These are phyloP conservation scores for Camellia oleifera DNA, from an alignment of 179 eudicot species.

Conservation along the genomic window DNA sequence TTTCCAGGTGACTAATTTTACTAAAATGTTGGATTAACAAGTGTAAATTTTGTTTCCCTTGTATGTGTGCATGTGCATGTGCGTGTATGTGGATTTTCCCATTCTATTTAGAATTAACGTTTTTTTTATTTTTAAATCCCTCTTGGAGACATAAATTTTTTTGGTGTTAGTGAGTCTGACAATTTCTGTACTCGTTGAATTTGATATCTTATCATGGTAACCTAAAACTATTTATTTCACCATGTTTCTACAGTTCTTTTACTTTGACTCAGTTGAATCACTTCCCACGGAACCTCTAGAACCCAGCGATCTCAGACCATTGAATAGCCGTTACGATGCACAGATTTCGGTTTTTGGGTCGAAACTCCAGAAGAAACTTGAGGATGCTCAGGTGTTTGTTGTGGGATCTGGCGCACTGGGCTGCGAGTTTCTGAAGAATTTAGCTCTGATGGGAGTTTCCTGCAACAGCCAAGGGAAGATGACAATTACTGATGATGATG, in stretches of 20 bases:
- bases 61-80: neutral
- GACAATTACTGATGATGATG: constrained; percentile 91
- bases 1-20: constrained; percentile 50
- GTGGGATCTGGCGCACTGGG: constrained; percentile 97
- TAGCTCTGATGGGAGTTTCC: constrained; percentile 89
- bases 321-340: constrained; percentile 86
- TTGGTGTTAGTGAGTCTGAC: neutral
- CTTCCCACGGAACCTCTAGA: constrained; percentile 74
- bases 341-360: constrained; percentile 90
- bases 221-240: neutral
- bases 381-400: constrained; percentile 62
- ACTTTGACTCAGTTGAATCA: constrained; percentile 92
- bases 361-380: constrained; percentile 79
- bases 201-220: neutral
- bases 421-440: constrained; percentile 82
- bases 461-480: constrained; percentile 65
- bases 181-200: constrained; percentile 3
- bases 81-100: neutral
- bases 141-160: neutral
- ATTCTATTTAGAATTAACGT: neutral
- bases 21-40: neutral
- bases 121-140: neutral
- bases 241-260: constrained; percentile 59
- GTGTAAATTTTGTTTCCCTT: neutral
- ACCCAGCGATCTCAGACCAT: constrained; percentile 61